A percentile compares a stretch with the other conserved stretches of the same genome.
Evolutionary conservation across 352 stramenopile genomes (phyloP).

Genomic region (Globisporangium sylvaticum): DNA sequence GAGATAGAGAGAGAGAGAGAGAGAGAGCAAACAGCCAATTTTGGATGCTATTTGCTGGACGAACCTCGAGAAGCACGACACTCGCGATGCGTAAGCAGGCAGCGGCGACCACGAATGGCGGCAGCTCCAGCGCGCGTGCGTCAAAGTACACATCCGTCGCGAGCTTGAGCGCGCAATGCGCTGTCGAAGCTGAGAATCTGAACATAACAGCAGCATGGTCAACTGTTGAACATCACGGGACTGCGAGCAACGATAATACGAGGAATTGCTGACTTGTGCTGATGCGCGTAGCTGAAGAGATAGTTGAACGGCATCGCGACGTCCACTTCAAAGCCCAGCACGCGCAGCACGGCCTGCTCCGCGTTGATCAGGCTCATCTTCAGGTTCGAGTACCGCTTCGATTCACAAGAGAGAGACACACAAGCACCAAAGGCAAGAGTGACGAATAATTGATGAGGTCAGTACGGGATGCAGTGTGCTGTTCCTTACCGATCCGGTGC

Average conservation of each 20-base stretch:
- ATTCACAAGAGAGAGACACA: conserved; percentile 8
- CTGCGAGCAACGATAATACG: not conserved
- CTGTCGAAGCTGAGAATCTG: conserved; percentile 30
- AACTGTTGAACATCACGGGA: not conserved
- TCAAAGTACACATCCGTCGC: conserved; percentile 37
- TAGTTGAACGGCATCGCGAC: conserved; percentile 30
- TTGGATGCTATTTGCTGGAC: not conserved
- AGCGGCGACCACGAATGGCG: conserved; percentile 28
- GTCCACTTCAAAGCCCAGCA: conserved; percentile 46
- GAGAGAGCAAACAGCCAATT: not conserved
- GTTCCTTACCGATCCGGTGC: conserved; percentile 25
- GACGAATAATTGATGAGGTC: too few species aligned
- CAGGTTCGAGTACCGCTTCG: conserved; percentile 34
- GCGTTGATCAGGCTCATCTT: conserved; percentile 48
- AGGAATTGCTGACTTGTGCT: conserved; percentile 19
- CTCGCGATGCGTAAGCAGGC: conserved; percentile 26
- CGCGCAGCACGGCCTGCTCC: conserved; percentile 47
- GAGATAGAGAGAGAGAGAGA: too few species aligned
- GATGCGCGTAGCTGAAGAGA: conserved; percentile 31
- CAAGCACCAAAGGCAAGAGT: not conserved
- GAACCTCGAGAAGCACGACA: conserved; percentile 17
- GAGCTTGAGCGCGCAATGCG: conserved; percentile 31
- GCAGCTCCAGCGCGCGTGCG: conserved; percentile 17
- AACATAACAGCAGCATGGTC: not conserved
- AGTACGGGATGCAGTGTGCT: conserved; percentile 7